Percentiles rank a stretch among this genome's conserved stretches.
These are phyloP conservation scores for Metschnikowia continentalis DNA, from an alignment of 805 yeast genomes.

Conservation along the genomic window DNA sequence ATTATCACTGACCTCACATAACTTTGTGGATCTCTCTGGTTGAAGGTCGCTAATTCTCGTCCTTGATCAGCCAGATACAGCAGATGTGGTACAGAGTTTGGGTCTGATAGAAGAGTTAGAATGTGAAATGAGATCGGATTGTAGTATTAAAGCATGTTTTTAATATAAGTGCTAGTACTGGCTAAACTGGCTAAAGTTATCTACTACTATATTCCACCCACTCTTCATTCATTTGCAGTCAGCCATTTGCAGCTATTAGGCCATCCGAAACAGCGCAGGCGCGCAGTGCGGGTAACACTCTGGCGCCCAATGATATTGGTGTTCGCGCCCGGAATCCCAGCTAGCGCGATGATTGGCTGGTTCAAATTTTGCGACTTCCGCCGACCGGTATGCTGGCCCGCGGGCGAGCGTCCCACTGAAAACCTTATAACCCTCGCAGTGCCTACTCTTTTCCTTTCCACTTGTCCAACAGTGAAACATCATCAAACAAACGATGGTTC, in stretches of 20 bases:
- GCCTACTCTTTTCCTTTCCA: constrained; percentile 14
- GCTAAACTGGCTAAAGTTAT: too few species aligned
- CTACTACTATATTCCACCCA: not conserved
- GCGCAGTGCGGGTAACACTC: constrained; percentile 19
- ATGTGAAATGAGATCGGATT: too few species aligned
- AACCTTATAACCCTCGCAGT: constrained; percentile 17
- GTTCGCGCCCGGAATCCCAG: constrained; percentile 21
- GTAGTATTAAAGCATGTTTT: too few species aligned
- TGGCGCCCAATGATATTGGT: constrained; percentile 23
- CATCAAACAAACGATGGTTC: constrained; percentile 44
- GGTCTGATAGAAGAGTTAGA: too few species aligned
- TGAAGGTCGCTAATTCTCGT: too few species aligned
- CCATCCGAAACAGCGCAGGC: not conserved
- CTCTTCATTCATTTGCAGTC: not conserved
- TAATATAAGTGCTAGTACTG: too few species aligned
- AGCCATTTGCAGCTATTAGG: constrained; percentile 1
- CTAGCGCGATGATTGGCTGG: constrained; percentile 23
- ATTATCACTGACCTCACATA: too few species aligned
- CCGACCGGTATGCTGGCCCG: constrained; percentile 21
- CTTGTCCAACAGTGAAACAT: constrained; percentile 18
- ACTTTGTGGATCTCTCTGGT: too few species aligned
- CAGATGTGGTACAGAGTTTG: too few species aligned
- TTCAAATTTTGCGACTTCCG: constrained; percentile 10
- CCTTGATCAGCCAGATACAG: too few species aligned
- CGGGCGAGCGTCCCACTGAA: constrained; percentile 17